Conservation (phyloP, 345 rosid species). For the Aurinia saxatilis region DNA sequence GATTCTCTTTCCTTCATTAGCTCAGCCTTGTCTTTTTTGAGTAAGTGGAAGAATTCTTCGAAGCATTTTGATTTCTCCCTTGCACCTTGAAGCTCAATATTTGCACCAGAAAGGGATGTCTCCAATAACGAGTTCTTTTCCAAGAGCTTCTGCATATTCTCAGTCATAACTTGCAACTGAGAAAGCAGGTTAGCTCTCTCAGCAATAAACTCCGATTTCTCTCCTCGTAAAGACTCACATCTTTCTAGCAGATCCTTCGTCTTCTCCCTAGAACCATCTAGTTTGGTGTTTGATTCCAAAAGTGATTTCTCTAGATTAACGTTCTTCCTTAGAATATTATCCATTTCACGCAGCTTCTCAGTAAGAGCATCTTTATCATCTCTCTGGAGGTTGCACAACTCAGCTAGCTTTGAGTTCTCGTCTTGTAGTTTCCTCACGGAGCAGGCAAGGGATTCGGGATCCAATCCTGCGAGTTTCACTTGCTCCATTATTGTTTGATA, state of each 20-base stretch:
- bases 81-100: constrained; percentile 69
- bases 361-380: constrained; percentile 40
- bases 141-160: constrained; percentile 64
- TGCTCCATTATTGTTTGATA: constrained; percentile 53
- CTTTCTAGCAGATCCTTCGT: constrained; percentile 52
- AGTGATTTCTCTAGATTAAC: constrained; percentile 53
- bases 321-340: constrained; percentile 48
- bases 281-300: constrained; percentile 63
- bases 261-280: constrained; percentile 59
- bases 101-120: constrained; percentile 55
- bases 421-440: constrained; percentile 59
- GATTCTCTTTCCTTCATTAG: constrained; percentile 48
- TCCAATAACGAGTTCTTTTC: constrained; percentile 52
- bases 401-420: constrained; percentile 58
- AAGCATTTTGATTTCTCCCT: constrained; percentile 57
- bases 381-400: constrained; percentile 38
- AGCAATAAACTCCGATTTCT: constrained; percentile 53
- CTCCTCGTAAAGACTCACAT: constrained; percentile 55
- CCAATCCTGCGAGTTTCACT: constrained; percentile 56
- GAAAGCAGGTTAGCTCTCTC: constrained; percentile 78
- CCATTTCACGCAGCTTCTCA: constrained; percentile 53
- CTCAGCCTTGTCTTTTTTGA: constrained; percentile 63
- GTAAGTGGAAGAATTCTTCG: constrained; percentile 63
- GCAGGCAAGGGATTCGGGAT: constrained; percentile 41
- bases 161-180: constrained; percentile 67